phyloP scores from a whole-genome alignment of 163 green algal genomes.

The Chlamydomonas reinhardtii region DNA sequence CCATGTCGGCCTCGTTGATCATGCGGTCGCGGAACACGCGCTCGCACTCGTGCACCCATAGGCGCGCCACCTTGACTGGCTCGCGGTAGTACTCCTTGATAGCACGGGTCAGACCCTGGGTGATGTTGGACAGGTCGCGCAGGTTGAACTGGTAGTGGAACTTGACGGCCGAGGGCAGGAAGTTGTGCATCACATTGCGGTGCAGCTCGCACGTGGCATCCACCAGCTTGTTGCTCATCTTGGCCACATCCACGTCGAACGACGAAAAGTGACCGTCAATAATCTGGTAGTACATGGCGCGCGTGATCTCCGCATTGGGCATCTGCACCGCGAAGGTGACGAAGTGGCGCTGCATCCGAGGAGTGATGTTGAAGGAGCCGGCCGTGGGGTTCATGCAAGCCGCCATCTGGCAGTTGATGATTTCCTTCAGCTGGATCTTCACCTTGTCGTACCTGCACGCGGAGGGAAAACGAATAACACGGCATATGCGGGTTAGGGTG shows the following conservation, averaged over 20 bases:
- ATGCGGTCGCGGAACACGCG: slow-evolving; percentile 91
- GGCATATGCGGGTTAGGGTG: no score
- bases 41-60: slow-evolving; percentile 94
- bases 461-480: no score
- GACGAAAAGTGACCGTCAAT: slow-evolving; percentile 81
- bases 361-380: slow-evolving; percentile 93
- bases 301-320: slow-evolving; percentile 83
- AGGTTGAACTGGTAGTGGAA: slow-evolving; percentile 98
- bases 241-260: slow-evolving; percentile 79
- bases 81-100: slow-evolving; percentile 80
- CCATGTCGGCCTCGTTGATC: slow-evolving; percentile 84
- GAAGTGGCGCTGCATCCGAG: slow-evolving; percentile 95
- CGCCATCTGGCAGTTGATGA: slow-evolving; percentile 87
- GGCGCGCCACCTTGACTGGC: slow-evolving; percentile 74
- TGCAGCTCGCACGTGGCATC: slow-evolving; percentile 91
- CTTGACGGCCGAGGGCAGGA: slow-evolving; percentile 91
- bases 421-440: slow-evolving; percentile 89
- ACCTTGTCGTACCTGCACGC: slow-evolving; percentile 79
- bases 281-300: slow-evolving; percentile 82
- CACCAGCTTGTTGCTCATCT: slow-evolving; percentile 78
- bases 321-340: slow-evolving; percentile 92
- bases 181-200: slow-evolving; percentile 85
- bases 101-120: slow-evolving; percentile 83
- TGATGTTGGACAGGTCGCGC: slow-evolving; percentile 89
- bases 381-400: slow-evolving; percentile 95